Conservation (phyloP, 2,329 filamentous ascomycete species). For the Xylaria sp. region DNA sequence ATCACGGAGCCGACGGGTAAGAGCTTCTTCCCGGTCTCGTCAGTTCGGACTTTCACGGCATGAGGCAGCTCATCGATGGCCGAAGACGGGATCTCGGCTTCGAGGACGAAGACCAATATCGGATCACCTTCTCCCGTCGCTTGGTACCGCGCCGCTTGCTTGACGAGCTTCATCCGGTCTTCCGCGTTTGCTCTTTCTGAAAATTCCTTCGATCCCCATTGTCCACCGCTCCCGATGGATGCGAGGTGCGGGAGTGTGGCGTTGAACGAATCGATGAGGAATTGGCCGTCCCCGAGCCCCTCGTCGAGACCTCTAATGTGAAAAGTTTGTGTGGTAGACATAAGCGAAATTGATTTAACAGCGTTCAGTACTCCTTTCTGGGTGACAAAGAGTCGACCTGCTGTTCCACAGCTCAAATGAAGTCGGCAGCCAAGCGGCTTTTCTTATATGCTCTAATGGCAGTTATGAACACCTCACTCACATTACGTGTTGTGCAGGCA, state of each 20-base stretch:
- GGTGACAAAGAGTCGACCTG: background rate
- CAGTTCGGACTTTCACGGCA: conserved; percentile 21
- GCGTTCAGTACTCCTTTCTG: background rate
- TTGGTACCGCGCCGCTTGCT: conserved; percentile 24
- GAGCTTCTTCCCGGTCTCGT: conserved; percentile 20
- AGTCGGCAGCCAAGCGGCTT: too few relatives aligned
- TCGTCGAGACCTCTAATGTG: conserved; percentile 26
- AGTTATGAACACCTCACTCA: background rate
- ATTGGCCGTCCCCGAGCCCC: conserved; percentile 27
- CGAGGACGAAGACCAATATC: conserved; percentile 34
- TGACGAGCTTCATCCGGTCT: conserved; percentile 14
- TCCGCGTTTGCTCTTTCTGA: conserved; percentile 16
- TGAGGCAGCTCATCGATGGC: conserved; percentile 19
- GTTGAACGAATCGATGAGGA: conserved; percentile 37
- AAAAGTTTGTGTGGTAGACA: conserved; percentile 26
- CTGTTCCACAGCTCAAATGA: background rate
- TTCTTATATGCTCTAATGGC: background rate
- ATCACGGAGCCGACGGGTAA: conserved; percentile 30
- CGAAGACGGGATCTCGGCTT: conserved; percentile 27
- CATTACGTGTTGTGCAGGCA: background rate
- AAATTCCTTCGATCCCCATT: conserved; percentile 36
- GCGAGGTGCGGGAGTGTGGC: conserved; percentile 35
- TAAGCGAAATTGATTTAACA: background rate
- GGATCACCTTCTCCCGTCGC: conserved; percentile 28
- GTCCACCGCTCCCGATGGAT: conserved; percentile 32